These are phyloP conservation scores for Dalbergia cultrata DNA, from an alignment of 306 rosid species.

Conservation along the genomic window DNA sequence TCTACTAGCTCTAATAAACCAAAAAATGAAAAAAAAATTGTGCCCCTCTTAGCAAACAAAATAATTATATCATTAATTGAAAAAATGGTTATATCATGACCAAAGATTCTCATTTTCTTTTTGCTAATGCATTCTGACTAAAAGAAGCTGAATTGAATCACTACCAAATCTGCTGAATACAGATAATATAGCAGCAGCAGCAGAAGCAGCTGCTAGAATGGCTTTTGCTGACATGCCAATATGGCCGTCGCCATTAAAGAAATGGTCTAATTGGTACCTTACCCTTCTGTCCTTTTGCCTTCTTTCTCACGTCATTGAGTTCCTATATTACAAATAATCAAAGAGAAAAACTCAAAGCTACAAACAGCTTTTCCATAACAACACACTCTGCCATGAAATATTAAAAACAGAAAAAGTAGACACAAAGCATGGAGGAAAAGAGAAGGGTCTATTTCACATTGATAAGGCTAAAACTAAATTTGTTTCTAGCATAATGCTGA, in stretches of 20 bases:
- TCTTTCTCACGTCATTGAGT: slow-evolving; percentile 29
- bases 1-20: too few relatives aligned
- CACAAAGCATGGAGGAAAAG: neutral
- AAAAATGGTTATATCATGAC: neutral
- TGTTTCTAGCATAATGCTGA: slow-evolving; percentile 27
- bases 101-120: neutral
- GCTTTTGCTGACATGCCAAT: slow-evolving; percentile 25
- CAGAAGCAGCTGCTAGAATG: slow-evolving; percentile 2
- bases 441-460: neutral
- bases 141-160: slow-evolving; percentile 37
- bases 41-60: slow-evolving; percentile 19
- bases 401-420: neutral
- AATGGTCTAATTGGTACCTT: neutral
- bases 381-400: slow-evolving; percentile 3
- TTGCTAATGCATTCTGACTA: slow-evolving; percentile 2
- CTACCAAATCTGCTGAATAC: slow-evolving; percentile 15
- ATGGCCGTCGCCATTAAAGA: slow-evolving; percentile 33
- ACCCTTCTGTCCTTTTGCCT: slow-evolving; percentile 1
- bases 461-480: neutral
- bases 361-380: neutral
- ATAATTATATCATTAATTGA: neutral
- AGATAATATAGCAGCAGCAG: neutral
- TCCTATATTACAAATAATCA: slow-evolving; percentile 18
- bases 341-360: neutral
- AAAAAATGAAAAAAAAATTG: neutral